Conservation (phyloP, 106 monocot genomes). For the Dendrobium chrysotoxum region DNA sequence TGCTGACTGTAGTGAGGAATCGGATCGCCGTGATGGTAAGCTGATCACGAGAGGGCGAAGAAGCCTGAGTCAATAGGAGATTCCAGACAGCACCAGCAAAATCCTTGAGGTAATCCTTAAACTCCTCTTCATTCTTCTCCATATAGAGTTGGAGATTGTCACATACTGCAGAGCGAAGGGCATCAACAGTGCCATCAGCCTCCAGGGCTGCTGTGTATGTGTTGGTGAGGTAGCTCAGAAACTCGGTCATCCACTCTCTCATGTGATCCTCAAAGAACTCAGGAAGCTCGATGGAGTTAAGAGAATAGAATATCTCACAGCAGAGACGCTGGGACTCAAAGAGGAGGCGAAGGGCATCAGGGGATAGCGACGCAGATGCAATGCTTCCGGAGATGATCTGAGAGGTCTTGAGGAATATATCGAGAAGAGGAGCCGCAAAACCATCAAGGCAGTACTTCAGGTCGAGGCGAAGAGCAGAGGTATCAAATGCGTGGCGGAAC, state of each 20-base stretch:
- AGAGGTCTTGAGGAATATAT: conserved; percentile 63
- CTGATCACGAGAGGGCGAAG: conserved; percentile 55
- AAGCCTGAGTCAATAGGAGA: conserved; percentile 37
- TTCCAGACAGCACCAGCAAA: conserved; percentile 76
- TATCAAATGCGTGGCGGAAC: conserved; percentile 75
- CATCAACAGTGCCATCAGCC: conserved; percentile 58
- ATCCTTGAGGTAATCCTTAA: conserved; percentile 61
- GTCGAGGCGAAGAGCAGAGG: conserved; percentile 49
- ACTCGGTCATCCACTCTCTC: conserved; percentile 93
- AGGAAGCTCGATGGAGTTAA: conserved; percentile 87
- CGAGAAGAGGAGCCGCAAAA: conserved; percentile 79
- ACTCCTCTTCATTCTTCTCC: conserved; percentile 98
- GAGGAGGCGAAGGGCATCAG: conserved; percentile 27
- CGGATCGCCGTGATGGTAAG: conserved; percentile 71
- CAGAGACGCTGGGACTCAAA: conserved; percentile 87
- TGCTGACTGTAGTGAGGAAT: conserved; percentile 89
- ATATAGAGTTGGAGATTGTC: conserved; percentile 93
- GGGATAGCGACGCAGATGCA: conserved; percentile 5
- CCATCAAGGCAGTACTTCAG: conserved; percentile 92
- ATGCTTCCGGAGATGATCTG: conserved; percentile 24
- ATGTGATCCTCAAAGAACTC: conserved; percentile 99
- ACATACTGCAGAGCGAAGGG: conserved; percentile 73
- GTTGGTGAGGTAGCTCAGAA: conserved; percentile 50
- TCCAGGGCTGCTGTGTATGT: conserved; percentile 42
- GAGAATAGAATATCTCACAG: conserved; percentile 87